A percentile compares a stretch with the other conserved stretches of the same genome.
Evolutionary conservation across 164 flowering plant genomes (phyloP).

Genomic region (Annona squamosa): DNA sequence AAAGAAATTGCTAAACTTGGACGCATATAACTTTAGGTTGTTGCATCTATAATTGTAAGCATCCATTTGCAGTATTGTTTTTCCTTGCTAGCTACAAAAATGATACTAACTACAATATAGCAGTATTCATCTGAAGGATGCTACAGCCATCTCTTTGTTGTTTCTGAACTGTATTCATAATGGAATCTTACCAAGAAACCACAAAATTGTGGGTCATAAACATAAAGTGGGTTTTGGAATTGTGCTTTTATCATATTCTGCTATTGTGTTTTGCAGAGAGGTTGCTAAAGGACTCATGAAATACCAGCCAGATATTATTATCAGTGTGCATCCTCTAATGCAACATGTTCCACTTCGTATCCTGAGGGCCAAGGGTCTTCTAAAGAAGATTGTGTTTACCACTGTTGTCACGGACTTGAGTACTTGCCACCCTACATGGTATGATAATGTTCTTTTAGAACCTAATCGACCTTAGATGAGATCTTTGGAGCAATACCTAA

Average conservation of each 20-base stretch:
- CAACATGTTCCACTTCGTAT: constrained; percentile 95
- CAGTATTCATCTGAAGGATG: too few relatives aligned
- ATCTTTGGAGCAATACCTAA: background rate
- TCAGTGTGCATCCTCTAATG: constrained; percentile 97
- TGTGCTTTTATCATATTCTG: background rate
- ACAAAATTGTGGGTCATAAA: too few relatives aligned
- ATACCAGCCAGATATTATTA: constrained; percentile 88
- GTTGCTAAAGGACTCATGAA: constrained; percentile 92
- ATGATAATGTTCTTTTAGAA: constrained; percentile 3
- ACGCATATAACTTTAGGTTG: too few relatives aligned
- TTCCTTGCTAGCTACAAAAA: too few relatives aligned
- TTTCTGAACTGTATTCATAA: too few relatives aligned
- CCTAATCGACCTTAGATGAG: background rate
- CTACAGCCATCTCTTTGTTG: too few relatives aligned
- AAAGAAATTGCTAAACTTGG: too few relatives aligned
- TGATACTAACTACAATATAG: too few relatives aligned
- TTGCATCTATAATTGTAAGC: too few relatives aligned
- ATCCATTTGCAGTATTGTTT: too few relatives aligned
- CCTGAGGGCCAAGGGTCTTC: constrained; percentile 70
- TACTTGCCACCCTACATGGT: constrained; percentile 99
- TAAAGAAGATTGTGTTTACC: constrained; percentile 87
- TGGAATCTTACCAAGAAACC: too few relatives aligned
- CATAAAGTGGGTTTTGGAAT: too few relatives aligned
- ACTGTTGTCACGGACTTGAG: constrained; percentile 92
- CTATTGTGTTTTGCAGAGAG: constrained; percentile 37